Percentiles rank a stretch among this genome's conserved stretches.
Conservation (phyloP, 352 stramenopile species). For the Phytophthora fragariae region DNA sequence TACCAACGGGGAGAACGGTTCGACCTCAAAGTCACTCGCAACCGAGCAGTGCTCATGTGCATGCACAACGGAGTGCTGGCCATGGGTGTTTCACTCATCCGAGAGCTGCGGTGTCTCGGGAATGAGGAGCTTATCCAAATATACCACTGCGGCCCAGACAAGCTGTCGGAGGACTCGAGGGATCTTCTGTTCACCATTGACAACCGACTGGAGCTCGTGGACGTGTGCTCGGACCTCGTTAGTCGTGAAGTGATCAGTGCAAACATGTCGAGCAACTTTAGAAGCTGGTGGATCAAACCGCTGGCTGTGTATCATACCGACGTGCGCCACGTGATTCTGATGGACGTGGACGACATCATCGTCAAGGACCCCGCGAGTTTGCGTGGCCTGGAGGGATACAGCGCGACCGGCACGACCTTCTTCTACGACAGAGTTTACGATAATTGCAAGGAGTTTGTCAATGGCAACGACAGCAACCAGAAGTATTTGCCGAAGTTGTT, state of each 20-base stretch:
- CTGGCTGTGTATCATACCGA: conserved; percentile 33
- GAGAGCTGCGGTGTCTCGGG: conserved; percentile 47
- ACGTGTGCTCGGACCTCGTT: conserved; percentile 58
- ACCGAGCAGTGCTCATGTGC: conserved; percentile 42
- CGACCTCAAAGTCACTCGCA: conserved; percentile 25
- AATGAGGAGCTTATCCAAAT: conserved; percentile 42
- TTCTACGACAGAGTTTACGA: conserved; percentile 39
- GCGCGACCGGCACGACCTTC: conserved; percentile 54
- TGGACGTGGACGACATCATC: conserved; percentile 32
- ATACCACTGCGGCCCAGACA: conserved; percentile 37
- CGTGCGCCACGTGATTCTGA: conserved; percentile 25
- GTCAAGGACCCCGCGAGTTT: conserved; percentile 40
- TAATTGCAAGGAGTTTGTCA: conserved; percentile 51
- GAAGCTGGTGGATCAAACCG: conserved; percentile 52
- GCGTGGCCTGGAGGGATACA: conserved; percentile 45
- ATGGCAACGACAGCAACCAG: conserved; percentile 29
- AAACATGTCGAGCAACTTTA: conserved; percentile 42
- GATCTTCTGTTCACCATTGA: conserved; percentile 51
- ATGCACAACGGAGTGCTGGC: conserved; percentile 52
- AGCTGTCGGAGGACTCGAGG: conserved; percentile 45
- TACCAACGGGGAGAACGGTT: conserved; percentile 33
- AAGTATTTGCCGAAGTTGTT: conserved; percentile 49
- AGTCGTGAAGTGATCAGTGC: conserved; percentile 20
- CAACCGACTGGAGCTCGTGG: conserved; percentile 58
- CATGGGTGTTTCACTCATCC: conserved; percentile 62